phyloP scores from a whole-genome alignment of 106 monocot species.

The Gastrodia elata region DNA sequence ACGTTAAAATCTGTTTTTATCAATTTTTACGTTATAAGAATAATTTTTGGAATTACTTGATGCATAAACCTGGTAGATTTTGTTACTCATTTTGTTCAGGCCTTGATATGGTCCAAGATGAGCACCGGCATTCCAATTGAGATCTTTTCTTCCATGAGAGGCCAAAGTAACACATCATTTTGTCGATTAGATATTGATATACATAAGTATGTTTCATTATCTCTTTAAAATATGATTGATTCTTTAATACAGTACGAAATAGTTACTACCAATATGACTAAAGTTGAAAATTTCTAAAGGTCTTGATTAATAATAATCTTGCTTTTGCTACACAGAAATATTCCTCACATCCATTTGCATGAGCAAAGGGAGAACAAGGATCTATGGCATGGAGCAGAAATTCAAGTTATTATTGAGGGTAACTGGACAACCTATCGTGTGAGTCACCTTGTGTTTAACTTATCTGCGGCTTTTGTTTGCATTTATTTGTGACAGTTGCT shows the following conservation, averaged over 20 bases:
- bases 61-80: constrained; percentile 1
- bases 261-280: not conserved
- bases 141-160: constrained; percentile 67
- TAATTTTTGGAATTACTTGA: not conserved
- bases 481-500: not conserved
- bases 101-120: constrained; percentile 99
- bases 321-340: constrained; percentile 48
- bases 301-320: not conserved
- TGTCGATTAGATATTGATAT: constrained; percentile 96
- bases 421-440: constrained; percentile 98
- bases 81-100: constrained; percentile 30
- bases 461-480: not conserved
- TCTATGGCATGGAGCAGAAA: constrained; percentile 95
- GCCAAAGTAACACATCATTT: constrained; percentile 75
- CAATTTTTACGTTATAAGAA: not conserved
- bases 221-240: not conserved
- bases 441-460: constrained; percentile 21
- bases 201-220: constrained; percentile 47
- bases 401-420: constrained; percentile 94
- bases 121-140: constrained; percentile 98
- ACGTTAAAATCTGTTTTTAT: not conserved
- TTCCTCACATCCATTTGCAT: constrained; percentile 93
- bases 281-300: not conserved
- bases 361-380: constrained; percentile 82
- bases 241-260: not conserved